These are phyloP conservation scores for Agaricus sinodeliciosus DNA, from an alignment of 768 basidiomycete species.

Conservation along the genomic window DNA sequence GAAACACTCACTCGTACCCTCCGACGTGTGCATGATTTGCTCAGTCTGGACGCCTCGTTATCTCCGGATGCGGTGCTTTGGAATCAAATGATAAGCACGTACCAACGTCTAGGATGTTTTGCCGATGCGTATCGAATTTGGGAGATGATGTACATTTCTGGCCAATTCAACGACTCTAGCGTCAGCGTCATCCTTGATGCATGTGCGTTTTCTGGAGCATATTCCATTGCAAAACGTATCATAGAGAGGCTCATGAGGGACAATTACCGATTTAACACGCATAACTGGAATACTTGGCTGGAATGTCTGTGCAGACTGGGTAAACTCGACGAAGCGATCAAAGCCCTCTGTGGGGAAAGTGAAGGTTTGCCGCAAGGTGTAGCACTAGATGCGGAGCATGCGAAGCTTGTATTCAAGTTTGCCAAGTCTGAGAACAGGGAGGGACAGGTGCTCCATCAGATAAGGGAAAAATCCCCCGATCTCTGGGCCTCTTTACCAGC, in stretches of 20 bases:
- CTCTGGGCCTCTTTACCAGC: conserved; percentile 22
- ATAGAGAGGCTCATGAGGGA: conserved; percentile 43
- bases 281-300: conserved; percentile 78
- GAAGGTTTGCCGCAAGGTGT: conserved; percentile 25
- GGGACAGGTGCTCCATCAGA: conserved; percentile 36
- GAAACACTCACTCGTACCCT: conserved; percentile 40
- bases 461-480: conserved; percentile 34
- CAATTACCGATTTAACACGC: conserved; percentile 48
- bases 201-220: conserved; percentile 58
- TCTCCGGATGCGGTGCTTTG: conserved; percentile 63
- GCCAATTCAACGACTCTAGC: conserved; percentile 51
- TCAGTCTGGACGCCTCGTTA: conserved; percentile 75
- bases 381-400: conserved; percentile 41
- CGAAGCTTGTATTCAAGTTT: conserved; percentile 50
- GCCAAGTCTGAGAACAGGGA: conserved; percentile 36
- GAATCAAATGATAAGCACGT: conserved; percentile 88
- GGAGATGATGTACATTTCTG: conserved; percentile 62
- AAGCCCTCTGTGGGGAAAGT: conserved; percentile 54
- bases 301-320: conserved; percentile 80
- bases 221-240: conserved; percentile 46
- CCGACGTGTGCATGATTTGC: conserved; percentile 62
- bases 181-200: conserved; percentile 84
- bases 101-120: conserved; percentile 71
- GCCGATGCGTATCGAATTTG: conserved; percentile 72
- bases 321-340: conserved; percentile 59